Base-by-base conservation (phyloP, 306 rosid genomes). In the Senna tora region DNA sequence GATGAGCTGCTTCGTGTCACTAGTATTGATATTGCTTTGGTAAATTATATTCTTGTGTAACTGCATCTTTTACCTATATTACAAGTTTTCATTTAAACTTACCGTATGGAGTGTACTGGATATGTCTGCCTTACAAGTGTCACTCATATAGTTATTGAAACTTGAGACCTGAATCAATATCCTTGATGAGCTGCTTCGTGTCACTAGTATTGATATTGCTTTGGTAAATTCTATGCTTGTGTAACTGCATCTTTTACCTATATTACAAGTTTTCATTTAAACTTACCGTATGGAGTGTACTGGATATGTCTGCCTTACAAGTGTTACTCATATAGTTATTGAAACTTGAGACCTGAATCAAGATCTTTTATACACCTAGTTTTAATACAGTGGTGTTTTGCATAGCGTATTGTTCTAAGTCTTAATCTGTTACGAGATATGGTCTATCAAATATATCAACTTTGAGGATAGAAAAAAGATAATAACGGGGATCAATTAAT, bases 1-100 rank as follows among this genome's bases (percentile, higher is more conserved):
- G 99, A 94, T 85, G 99, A 94, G 86, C 87, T 94, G 79, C 99
- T 93, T 42, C 99, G 97, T 53, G 97, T 89, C 75, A 91, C 99
- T 56, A 94, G 99, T 90, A 89, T 94, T 77, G 99, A 94, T 75
- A 94, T 94, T 82, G 96, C 99, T 70, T 79, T 89, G 96, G 99
- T 94, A 89, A 77, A 74, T 25, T 79, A 62, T 71, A 25, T 55
- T 67, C 67, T 62, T 65, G 45, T 55, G 67, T 42, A 56, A 30
- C 45, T 85, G 56, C 41, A 28, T 28, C 52, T 56, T 60, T 10
- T 63, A 14, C 60, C 57, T 79, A 71, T 50, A 54, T 30, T 56
- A 49, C 15, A n/a, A 53, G 63, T 58, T 72, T 53, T 21, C 68
- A 56, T 77, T 74, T 77, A 33, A 54, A 69, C 67, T 74, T 51